Base-by-base conservation (phyloP, 805 yeast species). In the Debaryomyces maramus region DNA sequence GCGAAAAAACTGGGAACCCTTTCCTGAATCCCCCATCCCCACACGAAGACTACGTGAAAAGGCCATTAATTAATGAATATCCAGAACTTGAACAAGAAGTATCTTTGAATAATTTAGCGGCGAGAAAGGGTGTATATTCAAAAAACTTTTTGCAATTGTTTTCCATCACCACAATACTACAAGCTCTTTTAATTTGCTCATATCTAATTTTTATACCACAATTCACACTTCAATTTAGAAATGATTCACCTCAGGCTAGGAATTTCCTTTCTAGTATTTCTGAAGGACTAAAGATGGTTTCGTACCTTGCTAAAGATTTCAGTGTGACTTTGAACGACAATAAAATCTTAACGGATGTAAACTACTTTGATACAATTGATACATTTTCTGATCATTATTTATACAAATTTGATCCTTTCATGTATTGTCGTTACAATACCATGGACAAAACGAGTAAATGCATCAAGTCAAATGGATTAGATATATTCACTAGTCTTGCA, bases 261-360 rank as follows among this genome's bases (percentile, higher is more conserved):
- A 22, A 52, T 62, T 8, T 52, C 59, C 50, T 58, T 8, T 54
- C 70, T 0, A 66, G 48, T 18, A 47, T 73, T 6, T 56, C 64
- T 36, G 77, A 73, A 39, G 72, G 72, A 9, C 53, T 74, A 34
- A 68, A 66, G 40, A 61, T 73, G 38, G 46, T 75, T 20, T 68
- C 78, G 5, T 70, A 67, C 44, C 57, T 72, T 35, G 75, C 76
- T 3, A 65, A 67, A 24, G 78, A 75, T 45, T 60, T 75, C 35
- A 69, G 72, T 26, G 41, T 47, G 28, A 37, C 43, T 43, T 14
- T 50, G 18, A 35, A 38, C 21, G 27, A 26, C 21, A 29, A 28
- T 21, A 18, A 22, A 28, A 22, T 36, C 11, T 21, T 23, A 14
- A 14, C 20, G 10, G 36, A 27, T 10, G 31, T 37, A n/a, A 28